Evolutionary conservation across 768 basidiomycete genomes (phyloP), one percentile per base, ranked within the genome.

Genomic region (Amanita exitialis): DNA sequence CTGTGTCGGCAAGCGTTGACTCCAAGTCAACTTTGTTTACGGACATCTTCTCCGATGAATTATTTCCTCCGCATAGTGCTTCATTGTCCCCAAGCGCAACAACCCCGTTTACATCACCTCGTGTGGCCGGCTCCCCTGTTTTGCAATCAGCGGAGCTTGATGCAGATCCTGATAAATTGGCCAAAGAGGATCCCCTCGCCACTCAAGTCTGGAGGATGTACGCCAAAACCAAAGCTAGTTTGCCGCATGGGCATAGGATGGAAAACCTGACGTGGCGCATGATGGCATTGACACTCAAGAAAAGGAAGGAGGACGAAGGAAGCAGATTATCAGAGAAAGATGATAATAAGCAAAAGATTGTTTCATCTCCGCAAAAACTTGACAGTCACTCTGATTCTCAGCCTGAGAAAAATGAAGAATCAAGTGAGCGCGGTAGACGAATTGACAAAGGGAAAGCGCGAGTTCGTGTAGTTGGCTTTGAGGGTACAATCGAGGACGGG

Each of bases 191-290:
- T 63, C 94, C 93, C 6, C 74, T 96, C 18, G 92, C 92, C 0
- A 87, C 94, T 1, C 92, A 97, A 68, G 88, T 98, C 27, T 98
- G 95, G 95, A 91, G 85, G 71, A 88, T 97, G 79, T 98, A 90
- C 61, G 82, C 91, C 32, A 82, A 88, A 54, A 88, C 86, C 42
- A 93, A 92, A 68, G 87, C 86, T n/a, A 78, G 76, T 28, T 68
- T 95, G 51, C 92, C 94, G 27, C 90, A 95, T 62, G 90, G 88
- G 0, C 90, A 93, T 67, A 72, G 94, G 61, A 93, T 99, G 90
- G 96, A 98, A 70, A 98, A 97, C 62, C 66, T 98, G 49, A 96
- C 94, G 0, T 97, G 95, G 95, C 72, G 96, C 53, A 90, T 98
- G 92, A 97, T 97, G 94, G 87, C 93, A 21, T 71, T 99, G 62